Evolutionary conservation across 257 asterid genomes (phyloP).

Genomic region (Solanum pinnatisectum): DNA sequence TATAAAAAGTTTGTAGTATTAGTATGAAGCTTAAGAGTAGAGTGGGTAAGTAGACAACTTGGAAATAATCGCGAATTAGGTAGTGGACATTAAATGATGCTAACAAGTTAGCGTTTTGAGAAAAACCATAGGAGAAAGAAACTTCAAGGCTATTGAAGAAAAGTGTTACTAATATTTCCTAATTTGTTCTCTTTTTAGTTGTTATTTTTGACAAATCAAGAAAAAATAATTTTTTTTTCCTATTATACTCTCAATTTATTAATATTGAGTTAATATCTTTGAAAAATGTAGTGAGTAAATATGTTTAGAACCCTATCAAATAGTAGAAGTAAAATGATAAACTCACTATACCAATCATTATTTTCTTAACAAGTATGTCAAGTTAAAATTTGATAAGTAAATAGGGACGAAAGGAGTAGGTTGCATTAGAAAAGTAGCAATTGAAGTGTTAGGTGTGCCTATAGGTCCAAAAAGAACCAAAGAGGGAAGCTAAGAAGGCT

Average conservation of each 20-base stretch:
- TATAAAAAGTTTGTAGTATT: background rate
- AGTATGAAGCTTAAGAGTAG: background rate
- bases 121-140: background rate
- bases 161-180: too few species aligned
- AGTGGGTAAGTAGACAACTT: background rate
- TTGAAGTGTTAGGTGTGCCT: background rate
- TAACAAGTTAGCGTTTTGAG: background rate
- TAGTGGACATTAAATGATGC: too few species aligned
- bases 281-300: too few species aligned
- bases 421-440: background rate
- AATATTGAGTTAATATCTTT: too few species aligned
- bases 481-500: background rate
- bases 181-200: too few species aligned
- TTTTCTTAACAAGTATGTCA: too few species aligned
- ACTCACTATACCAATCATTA: too few species aligned
- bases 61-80: background rate
- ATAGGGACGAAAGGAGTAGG: background rate
- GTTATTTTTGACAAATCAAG: background rate
- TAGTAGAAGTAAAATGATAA: too few species aligned
- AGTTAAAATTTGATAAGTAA: background rate
- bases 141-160: too few species aligned
- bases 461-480: background rate
- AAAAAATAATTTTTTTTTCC: too few species aligned
- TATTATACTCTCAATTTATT: too few species aligned
- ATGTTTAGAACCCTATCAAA: too few species aligned